Evolutionary conservation across 2,329 filamentous ascomycete species (phyloP).

Genomic region (Colletotrichum viniferum): DNA sequence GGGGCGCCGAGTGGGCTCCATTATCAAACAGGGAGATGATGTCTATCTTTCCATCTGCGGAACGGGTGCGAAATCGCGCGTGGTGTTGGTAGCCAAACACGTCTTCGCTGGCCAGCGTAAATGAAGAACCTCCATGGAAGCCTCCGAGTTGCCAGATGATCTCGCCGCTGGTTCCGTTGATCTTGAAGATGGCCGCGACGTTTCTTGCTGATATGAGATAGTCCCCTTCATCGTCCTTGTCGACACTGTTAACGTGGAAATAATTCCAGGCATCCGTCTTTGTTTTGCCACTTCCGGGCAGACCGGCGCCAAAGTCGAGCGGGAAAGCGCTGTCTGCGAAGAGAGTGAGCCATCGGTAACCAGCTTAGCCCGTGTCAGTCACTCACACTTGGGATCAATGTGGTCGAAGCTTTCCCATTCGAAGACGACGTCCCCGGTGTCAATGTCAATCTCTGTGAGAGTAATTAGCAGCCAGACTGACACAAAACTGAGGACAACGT

Average conservation of each 20-base stretch:
- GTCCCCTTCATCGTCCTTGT: constrained; percentile 37
- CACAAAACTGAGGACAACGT: neutral
- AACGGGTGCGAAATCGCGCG: neutral
- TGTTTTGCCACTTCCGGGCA: neutral
- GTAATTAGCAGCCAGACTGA: neutral
- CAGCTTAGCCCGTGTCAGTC: rapidly evolving
- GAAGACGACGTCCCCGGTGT: constrained; percentile 51
- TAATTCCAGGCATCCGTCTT: constrained; percentile 41
- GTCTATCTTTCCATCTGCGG: neutral
- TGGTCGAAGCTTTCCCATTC: constrained; percentile 43
- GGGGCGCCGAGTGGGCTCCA: neutral
- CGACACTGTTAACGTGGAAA: constrained; percentile 38
- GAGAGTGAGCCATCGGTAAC: neutral
- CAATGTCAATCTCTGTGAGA: constrained; percentile 51
- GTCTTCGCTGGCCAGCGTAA: neutral
- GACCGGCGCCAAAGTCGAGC: neutral
- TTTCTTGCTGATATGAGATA: constrained; percentile 30
- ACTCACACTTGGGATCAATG: constrained; percentile 4
- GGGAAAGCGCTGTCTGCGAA: neutral
- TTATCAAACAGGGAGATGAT: neutral
- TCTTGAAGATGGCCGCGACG: constrained; percentile 46
- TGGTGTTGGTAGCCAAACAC: neutral
- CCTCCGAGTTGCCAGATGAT: constrained; percentile 62
- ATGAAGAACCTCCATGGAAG: neutral
- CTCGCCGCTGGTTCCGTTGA: constrained; percentile 49